These are phyloP conservation scores for Linnemannia hyalina DNA, from an alignment of 192 early-diverging fungal species.

Conservation along the genomic window DNA sequence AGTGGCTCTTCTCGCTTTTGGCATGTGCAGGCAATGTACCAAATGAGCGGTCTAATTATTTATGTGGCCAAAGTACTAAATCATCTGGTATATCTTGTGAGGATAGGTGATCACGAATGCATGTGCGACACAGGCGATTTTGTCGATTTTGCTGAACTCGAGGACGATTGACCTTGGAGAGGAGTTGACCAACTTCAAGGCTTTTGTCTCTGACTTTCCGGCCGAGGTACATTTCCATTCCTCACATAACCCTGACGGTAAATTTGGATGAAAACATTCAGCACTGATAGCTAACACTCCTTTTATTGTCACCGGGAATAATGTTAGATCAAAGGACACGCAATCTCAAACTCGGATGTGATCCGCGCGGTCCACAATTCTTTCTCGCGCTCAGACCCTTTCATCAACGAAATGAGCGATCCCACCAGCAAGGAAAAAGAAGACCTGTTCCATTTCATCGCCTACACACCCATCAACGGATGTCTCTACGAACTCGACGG, in stretches of 20 bases:
- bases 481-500: slow-evolving; percentile 86
- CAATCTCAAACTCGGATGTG: slow-evolving; percentile 82
- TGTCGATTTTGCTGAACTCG: slow-evolving; percentile 80
- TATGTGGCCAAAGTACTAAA: neutral
- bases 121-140: slow-evolving; percentile 89
- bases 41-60: neutral
- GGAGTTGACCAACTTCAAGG: slow-evolving; percentile 74
- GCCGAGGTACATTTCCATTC: slow-evolving; percentile 65
- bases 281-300: neutral
- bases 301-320: neutral
- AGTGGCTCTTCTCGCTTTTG: slow-evolving; percentile 4
- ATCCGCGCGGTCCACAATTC: slow-evolving; percentile 84
- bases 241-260: neutral
- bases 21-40: neutral
- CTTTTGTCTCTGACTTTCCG: slow-evolving; percentile 78
- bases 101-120: slow-evolving; percentile 84
- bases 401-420: slow-evolving; percentile 74
- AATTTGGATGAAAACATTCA: neutral
- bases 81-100: neutral
- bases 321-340: slow-evolving; percentile 76
- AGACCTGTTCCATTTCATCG: slow-evolving; percentile 86
- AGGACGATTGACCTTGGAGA: slow-evolving; percentile 78
- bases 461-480: slow-evolving; percentile 80
- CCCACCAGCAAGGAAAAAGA: slow-evolving; percentile 70
- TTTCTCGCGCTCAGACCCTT: slow-evolving; percentile 84